Evolutionary conservation across 345 rosid species (phyloP).

Genomic region (Eucalyptus coolabah): DNA sequence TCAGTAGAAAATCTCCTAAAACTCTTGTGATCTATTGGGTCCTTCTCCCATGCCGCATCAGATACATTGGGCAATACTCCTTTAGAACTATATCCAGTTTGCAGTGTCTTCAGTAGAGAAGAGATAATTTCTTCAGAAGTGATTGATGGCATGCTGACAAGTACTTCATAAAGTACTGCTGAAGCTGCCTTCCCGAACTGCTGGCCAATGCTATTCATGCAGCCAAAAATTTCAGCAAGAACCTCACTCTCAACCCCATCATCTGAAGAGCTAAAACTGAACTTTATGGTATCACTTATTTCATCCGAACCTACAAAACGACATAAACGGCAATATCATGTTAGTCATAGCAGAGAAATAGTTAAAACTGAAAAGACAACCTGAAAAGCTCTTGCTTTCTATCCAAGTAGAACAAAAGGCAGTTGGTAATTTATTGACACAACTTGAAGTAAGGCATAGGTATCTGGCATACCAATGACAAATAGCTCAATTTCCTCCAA

Average conservation of each 20-base stretch:
- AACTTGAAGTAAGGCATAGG: not conserved
- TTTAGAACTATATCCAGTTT: constrained; percentile 58
- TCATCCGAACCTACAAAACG: constrained; percentile 41
- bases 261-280: constrained; percentile 27
- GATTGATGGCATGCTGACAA: constrained; percentile 38
- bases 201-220: constrained; percentile 51
- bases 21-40: constrained; percentile 50
- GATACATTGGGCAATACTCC: constrained; percentile 1
- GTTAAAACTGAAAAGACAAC: not conserved
- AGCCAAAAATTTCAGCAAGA: constrained; percentile 55
- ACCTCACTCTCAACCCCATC: constrained; percentile 38
- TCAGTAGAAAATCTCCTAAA: constrained; percentile 67
- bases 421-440: not conserved
- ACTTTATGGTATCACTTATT: constrained; percentile 18
- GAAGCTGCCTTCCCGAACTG: constrained; percentile 72
- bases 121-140: constrained; percentile 68
- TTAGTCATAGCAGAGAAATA: not conserved
- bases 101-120: constrained; percentile 64
- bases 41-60: constrained; percentile 53
- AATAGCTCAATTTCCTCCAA: constrained; percentile 55
- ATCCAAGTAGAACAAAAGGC: not conserved
- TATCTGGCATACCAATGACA: constrained; percentile 40
- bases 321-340: not conserved
- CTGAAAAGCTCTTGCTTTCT: not conserved
- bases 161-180: constrained; percentile 67